A percentile compares a stretch with the other conserved stretches of the same genome.
Conservation (phyloP, 1,284 basidiomycete species). For the Microbotryum silenes-acaulis region DNA sequence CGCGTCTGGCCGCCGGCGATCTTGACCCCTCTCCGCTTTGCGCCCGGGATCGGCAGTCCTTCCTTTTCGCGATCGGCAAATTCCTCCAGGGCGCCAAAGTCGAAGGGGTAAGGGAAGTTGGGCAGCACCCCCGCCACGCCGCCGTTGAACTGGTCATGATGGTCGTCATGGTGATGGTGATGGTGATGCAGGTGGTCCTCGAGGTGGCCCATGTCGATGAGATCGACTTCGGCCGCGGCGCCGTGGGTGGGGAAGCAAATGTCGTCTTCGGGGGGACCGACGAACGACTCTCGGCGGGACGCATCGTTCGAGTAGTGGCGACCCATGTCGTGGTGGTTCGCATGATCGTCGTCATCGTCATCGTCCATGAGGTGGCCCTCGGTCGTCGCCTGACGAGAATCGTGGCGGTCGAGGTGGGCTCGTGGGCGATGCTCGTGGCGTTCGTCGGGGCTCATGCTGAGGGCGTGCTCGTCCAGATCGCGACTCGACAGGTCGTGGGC, state of each 20-base stretch:
- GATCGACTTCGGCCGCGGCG: constrained; percentile 25
- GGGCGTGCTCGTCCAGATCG: constrained; percentile 24
- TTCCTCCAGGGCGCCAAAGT: constrained; percentile 70
- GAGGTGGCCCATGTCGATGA: constrained; percentile 13
- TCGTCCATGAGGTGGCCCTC: neutral
- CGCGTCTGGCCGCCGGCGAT: neutral
- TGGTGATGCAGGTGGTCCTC: neutral
- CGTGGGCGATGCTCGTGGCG: constrained; percentile 9
- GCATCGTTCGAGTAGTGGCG: constrained; percentile 14
- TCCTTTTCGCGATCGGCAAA: constrained; percentile 63
- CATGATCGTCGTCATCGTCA: neutral
- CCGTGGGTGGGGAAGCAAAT: constrained; percentile 32
- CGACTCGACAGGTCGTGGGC: constrained; percentile 1
- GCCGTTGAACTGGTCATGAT: neutral
- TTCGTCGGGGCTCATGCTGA: constrained; percentile 12
- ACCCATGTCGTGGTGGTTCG: neutral
- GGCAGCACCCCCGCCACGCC: constrained; percentile 35
- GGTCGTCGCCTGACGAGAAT: constrained; percentile 12
- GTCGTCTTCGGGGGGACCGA: constrained; percentile 30
- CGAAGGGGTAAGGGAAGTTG: constrained; percentile 48
- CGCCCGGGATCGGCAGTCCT: constrained; percentile 45
- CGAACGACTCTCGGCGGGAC: constrained; percentile 19
- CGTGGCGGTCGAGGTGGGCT: constrained; percentile 23
- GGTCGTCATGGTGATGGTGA: constrained; percentile 17
- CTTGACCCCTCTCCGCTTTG: constrained; percentile 10